Percentiles rank a stretch among this genome's conserved stretches.
Conservation (phyloP, 257 asterid species). For the Solanum tarijense region DNA sequence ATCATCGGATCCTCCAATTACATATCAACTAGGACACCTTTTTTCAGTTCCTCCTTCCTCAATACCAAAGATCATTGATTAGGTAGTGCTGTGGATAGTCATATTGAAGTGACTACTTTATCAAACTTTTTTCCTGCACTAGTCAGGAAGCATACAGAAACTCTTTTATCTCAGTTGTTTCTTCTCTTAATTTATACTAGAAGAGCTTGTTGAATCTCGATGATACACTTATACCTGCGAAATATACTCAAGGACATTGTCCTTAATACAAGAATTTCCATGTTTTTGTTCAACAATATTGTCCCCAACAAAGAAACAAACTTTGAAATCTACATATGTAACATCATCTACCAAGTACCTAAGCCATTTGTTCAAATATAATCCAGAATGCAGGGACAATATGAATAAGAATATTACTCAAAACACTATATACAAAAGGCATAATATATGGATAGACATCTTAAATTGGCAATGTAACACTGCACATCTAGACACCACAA, state of each 20-base stretch:
- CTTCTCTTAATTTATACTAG: background rate
- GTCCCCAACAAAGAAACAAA: background rate
- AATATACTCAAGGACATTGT: background rate
- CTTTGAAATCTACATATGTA: background rate
- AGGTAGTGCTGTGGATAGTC: background rate
- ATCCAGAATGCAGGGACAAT: background rate
- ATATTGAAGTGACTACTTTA: background rate
- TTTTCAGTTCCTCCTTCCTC: conserved; percentile 56
- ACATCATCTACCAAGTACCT: background rate
- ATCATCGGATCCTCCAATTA: conserved; percentile 35
- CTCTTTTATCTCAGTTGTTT: background rate
- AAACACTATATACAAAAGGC: background rate
- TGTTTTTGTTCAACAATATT: background rate
- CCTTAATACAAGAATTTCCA: background rate
- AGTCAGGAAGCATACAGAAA: background rate
- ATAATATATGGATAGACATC: background rate
- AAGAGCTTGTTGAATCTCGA: background rate
- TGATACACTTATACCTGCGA: background rate
- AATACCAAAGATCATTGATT: conserved; percentile 50
- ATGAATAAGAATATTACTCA: background rate
- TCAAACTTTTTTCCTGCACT: background rate
- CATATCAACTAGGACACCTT: conserved; percentile 48
- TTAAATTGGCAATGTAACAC: background rate
- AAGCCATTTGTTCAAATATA: background rate
- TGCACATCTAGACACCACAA: background rate